Evolutionary conservation across 192 early-diverging fungal species (phyloP).

Genomic region (Entomortierella lignicola): DNA sequence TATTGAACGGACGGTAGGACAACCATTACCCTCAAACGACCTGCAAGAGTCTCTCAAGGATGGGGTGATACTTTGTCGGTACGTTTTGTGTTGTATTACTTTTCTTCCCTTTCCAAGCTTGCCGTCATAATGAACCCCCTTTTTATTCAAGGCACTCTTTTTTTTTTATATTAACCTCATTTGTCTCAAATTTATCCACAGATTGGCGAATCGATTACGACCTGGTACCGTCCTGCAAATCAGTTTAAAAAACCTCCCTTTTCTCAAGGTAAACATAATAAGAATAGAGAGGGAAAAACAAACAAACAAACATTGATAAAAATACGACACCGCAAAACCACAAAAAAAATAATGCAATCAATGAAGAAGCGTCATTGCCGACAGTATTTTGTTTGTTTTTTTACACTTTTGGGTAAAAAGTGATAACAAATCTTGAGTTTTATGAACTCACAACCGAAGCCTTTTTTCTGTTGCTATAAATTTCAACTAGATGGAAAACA

Average conservation of each 20-base stretch:
- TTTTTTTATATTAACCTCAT: slow-evolving; percentile 3
- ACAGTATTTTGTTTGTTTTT: too few species aligned
- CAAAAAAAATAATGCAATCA: neutral
- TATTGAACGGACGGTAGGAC: slow-evolving; percentile 70
- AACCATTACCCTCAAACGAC: slow-evolving; percentile 65
- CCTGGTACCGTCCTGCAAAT: slow-evolving; percentile 81
- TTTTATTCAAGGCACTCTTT: slow-evolving; percentile 11
- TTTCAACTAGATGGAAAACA: slow-evolving; percentile 82
- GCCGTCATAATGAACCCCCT: slow-evolving; percentile 12
- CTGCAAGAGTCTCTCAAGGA: slow-evolving; percentile 75
- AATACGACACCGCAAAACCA: too few species aligned
- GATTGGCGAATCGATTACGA: slow-evolving; percentile 80
- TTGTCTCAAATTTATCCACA: slow-evolving; percentile 17
- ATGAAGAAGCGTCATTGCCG: too few species aligned
- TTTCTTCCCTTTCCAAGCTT: neutral
- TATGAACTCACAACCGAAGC: too few species aligned
- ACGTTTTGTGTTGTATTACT: slow-evolving; percentile 25
- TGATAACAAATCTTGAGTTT: too few species aligned
- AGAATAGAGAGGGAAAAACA: neutral
- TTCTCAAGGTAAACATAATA: slow-evolving; percentile 67
- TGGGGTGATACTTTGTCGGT: slow-evolving; percentile 84
- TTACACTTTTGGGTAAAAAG: too few species aligned
- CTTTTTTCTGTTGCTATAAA: slow-evolving; percentile 1
- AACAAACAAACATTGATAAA: too few species aligned
- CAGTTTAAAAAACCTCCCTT: slow-evolving; percentile 76